phyloP scores from a whole-genome alignment of 2,329 filamentous ascomycete species.

The Verticillium klebahnii region DNA sequence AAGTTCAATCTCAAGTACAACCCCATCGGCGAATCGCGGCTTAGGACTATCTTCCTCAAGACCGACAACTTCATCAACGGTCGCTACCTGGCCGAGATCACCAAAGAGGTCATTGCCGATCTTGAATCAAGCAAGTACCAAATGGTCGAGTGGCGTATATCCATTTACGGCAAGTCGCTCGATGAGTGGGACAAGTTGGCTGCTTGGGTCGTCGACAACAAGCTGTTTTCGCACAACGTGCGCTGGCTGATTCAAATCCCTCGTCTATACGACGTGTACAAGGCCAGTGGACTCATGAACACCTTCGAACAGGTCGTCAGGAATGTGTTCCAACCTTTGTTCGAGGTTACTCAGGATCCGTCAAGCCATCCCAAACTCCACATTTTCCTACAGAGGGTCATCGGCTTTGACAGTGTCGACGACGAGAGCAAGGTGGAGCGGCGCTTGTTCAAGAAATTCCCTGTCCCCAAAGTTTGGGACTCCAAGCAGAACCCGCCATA shows the following conservation, averaged over 20 bases:
- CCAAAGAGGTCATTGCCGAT: conserved; percentile 95
- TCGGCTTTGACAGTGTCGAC: conserved; percentile 96
- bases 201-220: conserved; percentile 96
- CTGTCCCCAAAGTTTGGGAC: conserved; percentile 81
- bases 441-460: conserved; percentile 92
- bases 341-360: conserved; percentile 88
- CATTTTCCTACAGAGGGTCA: conserved; percentile 88
- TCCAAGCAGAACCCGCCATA: conserved; percentile 96
- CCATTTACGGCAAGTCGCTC: conserved; percentile 86
- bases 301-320: conserved; percentile 85
- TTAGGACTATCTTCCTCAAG: conserved; percentile 97
- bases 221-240: conserved; percentile 95
- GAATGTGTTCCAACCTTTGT: conserved; percentile 91
- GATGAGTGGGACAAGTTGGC: conserved; percentile 98
- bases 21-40: conserved; percentile 87
- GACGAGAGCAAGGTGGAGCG: conserved; percentile 97
- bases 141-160: conserved; percentile 99
- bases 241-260: conserved; percentile 96
- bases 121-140: conserved; percentile 98
- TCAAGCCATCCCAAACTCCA: conserved; percentile 87
- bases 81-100: conserved; percentile 93
- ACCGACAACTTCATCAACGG: conserved; percentile 98
- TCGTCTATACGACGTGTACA: conserved; percentile 93
- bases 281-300: conserved; percentile 78
- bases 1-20: conserved; percentile 99